Base-by-base conservation (phyloP, 192 early-diverging fungal genomes). In the Rhizophagus clarus region DNA sequence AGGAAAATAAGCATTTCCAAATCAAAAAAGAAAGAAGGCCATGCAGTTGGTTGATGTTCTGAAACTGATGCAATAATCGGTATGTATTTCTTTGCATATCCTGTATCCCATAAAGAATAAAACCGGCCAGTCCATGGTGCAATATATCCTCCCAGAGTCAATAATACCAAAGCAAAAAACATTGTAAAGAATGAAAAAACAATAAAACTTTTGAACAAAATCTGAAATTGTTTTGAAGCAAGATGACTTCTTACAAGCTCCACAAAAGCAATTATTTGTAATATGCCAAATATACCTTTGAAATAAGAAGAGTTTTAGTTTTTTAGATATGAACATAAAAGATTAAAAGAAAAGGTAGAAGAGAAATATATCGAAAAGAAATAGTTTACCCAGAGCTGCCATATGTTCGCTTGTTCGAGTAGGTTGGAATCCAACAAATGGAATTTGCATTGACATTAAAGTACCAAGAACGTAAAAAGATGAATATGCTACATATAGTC, bases 31-130 rank as follows among this genome's bases (percentile, higher is more conserved):
- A 99, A 98, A 29, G 97, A 96, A 14, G 98, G 92, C 98, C 98
- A 99, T 0, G 98, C 91, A 6, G 98, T 99, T 28, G 98, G 98
- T 84, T 99, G 98, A 87, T 99, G 98, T 85, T 99, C 98, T 8
- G 98, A 99, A 42, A 99, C 98, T 26, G 98, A 99, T 0, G 98
- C 98, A 83, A 99, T 99, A 81, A 99, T 99, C 0, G 98, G 98
- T 85, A 99, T 99, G 82, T 99, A 92, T 72, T 94, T 96, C 88
- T 99, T 99, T 72, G 98, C 98, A 80, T 99, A 99, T n/a, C 95
- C 96, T 11, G 98, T 99, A 86, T 99, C 98, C 92, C 96, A 99
- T 28, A 99, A 92, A 28, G 98, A 99, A 87, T 99, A 99, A 87
- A 98, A 99, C 29, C 98, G 95, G 4, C 98, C 98, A 15, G 97